phyloP scores from a whole-genome alignment of 768 basidiomycete species.

The Tylopilus cervinicoccineus region DNA sequence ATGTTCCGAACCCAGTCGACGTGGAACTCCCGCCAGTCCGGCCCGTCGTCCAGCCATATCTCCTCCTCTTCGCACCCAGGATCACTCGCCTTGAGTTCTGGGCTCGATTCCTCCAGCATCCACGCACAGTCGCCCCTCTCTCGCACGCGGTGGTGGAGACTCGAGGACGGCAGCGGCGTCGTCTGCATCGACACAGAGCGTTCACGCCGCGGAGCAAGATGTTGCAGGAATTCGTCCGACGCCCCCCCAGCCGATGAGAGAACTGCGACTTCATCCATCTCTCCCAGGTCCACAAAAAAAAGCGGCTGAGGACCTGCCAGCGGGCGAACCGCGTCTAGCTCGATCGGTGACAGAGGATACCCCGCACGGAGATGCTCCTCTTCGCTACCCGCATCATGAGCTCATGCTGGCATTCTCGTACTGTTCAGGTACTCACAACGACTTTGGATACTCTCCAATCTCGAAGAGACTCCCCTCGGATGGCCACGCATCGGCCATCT shows the following conservation, averaged over 20 bases:
- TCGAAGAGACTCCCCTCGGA: slow-evolving; percentile 3
- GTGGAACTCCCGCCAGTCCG: slow-evolving; percentile 56
- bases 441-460: neutral
- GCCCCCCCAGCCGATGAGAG: slow-evolving; percentile 34
- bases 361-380: neutral
- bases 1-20: slow-evolving; percentile 35
- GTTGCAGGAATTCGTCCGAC: slow-evolving; percentile 27
- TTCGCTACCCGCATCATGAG: slow-evolving; percentile 6
- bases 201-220: slow-evolving; percentile 22
- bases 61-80: slow-evolving; percentile 33
- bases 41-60: slow-evolving; percentile 2
- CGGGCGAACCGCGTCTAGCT: slow-evolving; percentile 39
- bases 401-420: neutral
- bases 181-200: slow-evolving; percentile 33
- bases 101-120: slow-evolving; percentile 39
- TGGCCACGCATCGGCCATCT: slow-evolving; percentile 3
- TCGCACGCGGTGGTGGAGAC: slow-evolving; percentile 16
- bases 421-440: slow-evolving; percentile 12
- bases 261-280: slow-evolving; percentile 15
- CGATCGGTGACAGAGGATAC: slow-evolving; percentile 3
- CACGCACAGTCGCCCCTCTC: slow-evolving; percentile 33
- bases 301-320: slow-evolving; percentile 41
- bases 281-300: slow-evolving; percentile 40
- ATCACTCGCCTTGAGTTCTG: slow-evolving; percentile 22
- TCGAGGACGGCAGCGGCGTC: slow-evolving; percentile 34